Conservation (phyloP, 768 basidiomycete species). For the Sarcodon aspratus region DNA sequence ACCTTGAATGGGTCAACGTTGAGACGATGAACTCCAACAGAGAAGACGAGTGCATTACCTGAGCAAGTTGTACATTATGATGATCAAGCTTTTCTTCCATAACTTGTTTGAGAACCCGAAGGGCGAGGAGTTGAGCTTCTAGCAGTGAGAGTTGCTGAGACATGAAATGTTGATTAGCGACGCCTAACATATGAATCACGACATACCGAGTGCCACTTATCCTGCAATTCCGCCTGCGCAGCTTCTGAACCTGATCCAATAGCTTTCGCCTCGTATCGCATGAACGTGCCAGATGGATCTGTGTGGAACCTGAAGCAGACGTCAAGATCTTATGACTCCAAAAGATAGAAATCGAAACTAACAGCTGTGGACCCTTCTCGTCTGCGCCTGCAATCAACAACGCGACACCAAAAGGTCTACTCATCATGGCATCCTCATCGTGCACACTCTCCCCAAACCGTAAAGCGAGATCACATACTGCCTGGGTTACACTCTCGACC, state of each 20-base stretch:
- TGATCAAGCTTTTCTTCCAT: constrained; percentile 99
- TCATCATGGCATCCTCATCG: constrained; percentile 99
- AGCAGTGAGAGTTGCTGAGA: constrained; percentile 81
- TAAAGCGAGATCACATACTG: constrained; percentile 93
- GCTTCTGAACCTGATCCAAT: constrained; percentile 98
- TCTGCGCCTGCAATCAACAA: constrained; percentile 96
- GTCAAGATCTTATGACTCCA: not conserved
- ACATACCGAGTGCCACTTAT: constrained; percentile 89
- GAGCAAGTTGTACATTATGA: constrained; percentile 95
- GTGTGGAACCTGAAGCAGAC: constrained; percentile 70
- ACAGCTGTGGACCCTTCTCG: constrained; percentile 94
- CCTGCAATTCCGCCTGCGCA: constrained; percentile 93
- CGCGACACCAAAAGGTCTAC: constrained; percentile 96
- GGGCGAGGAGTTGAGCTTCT: constrained; percentile 79
- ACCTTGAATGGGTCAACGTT: constrained; percentile 36
- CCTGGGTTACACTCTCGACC: constrained; percentile 96
- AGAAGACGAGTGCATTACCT: constrained; percentile 32
- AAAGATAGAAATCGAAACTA: constrained; percentile 18
- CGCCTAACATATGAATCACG: not conserved
- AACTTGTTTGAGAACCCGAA: constrained; percentile 93
- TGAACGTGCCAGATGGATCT: constrained; percentile 96
- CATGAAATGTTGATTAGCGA: not conserved
- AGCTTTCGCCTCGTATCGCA: constrained; percentile 95
- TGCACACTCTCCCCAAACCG: constrained; percentile 98
- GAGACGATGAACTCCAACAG: not conserved